Evolutionary conservation across 2,329 filamentous ascomycete species (phyloP), one percentile per base, ranked within the genome.

Genomic region (Ascomycota sp.): DNA sequence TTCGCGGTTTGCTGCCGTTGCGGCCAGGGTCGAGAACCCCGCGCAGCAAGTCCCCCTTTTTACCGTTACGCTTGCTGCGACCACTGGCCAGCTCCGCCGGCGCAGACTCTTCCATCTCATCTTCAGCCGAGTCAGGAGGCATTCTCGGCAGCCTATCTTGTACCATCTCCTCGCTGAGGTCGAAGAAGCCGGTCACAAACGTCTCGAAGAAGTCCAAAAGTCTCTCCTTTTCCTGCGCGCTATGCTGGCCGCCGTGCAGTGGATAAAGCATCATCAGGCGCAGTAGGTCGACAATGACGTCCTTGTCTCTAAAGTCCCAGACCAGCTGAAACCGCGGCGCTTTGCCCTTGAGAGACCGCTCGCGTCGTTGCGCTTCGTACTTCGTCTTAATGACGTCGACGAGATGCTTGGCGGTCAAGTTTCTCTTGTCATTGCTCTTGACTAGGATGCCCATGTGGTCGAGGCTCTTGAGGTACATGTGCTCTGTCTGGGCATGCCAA

Each of bases 381-480:
- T 83, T 91, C 33, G 81, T 83, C 54, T 89, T 83, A 49, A 95
- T 84, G 38, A 89, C 76, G 44, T 83, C 79, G 27, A 89, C 76
- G 9, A 98, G 70, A 37, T 86, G 78, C 57, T 95, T 95, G 4
- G 77, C 74, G 33, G 86, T 79, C 38, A 93, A 79, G 42, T 81
- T 76, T 43, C 83, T 77, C 67, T 95, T 95, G 56, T 98, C 89
- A 28, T 68, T 74, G 40, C 75, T 71, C 57, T 89, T 92, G 46
- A 82, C 79, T 35, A 82, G 75, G 38, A 92, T 83, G 13, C 83
- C 83, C 67, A 95, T 92, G 48, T 98, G 89, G 48, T 98, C 89
- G 34, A 98, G 70, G 52, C 83, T 92, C 59, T 83, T 91, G 57
- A 91, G 80, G 55, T 93, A 92, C 60, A 92, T 86, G 47, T 78